Percentiles rank a stretch among this genome's conserved stretches.
Conservation (phyloP, 805 yeast genomes). For the Torulaspora quercuum region DNA sequence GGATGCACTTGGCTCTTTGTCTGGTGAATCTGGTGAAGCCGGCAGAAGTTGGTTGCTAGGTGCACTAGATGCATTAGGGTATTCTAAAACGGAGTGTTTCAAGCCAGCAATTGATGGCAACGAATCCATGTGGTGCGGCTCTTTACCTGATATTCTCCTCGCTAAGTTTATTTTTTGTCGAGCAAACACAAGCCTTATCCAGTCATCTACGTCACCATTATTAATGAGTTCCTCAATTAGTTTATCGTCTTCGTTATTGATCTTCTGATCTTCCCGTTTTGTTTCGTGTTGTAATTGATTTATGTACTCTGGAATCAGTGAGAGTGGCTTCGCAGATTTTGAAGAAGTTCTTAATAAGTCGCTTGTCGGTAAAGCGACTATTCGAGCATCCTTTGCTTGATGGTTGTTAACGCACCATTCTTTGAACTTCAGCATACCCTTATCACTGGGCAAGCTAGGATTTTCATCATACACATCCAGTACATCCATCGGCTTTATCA, state of each 20-base stretch:
- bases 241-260: conserved; percentile 22
- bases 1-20: conserved; percentile 7
- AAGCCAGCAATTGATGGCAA: conserved; percentile 30
- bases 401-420: conserved; percentile 52
- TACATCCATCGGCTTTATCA: conserved; percentile 55
- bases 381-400: conserved; percentile 43
- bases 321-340: conserved; percentile 22
- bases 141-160: conserved; percentile 23
- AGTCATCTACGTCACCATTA: conserved; percentile 38
- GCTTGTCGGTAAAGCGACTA: conserved; percentile 36
- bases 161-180: conserved; percentile 30
- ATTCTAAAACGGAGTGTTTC: conserved; percentile 24
- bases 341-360: conserved; percentile 24
- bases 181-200: conserved; percentile 36
- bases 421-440: conserved; percentile 50
- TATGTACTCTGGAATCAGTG: conserved; percentile 34
- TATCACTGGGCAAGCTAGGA: conserved; percentile 42
- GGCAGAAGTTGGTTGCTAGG: conserved; percentile 18
- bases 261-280: conserved; percentile 14
- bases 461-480: conserved; percentile 53
- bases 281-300: conserved; percentile 25
- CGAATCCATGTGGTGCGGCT: conserved; percentile 17
- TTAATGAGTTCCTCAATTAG: conserved; percentile 32
- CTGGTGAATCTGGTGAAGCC: conserved; percentile 7
- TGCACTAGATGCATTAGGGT: neutral